Evolutionary conservation across 768 basidiomycete species (phyloP), one percentile per base, ranked within the genome.

Genomic region (Epithele typhae): DNA sequence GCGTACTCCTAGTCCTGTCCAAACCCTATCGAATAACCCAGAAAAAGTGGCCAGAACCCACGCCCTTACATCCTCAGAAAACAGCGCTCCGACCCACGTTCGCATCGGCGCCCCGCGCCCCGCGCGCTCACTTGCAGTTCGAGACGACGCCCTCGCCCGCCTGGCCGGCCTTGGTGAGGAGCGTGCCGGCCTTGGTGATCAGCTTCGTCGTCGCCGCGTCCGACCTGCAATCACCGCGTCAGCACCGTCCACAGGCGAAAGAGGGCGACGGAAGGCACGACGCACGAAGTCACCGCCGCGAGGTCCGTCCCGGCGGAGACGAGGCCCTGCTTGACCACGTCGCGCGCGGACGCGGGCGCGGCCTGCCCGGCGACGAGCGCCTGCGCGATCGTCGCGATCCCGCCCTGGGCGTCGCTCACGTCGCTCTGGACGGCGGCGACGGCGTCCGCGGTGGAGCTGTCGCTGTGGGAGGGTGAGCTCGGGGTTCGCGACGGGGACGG

Each of bases 281-380:
- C 18, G 12, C 18, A 36, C 35, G 35, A 36, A 17, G 7, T 36
- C 9, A 36, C 8, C 8, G 15, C 35, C 35, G 35, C 12, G 18
- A 36, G 35, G 8, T 7, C 18, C 6, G 6, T 17, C 9, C 17
- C 6, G 6, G 35, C 35, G 4, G 40, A 24, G 40, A 19, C n/a
- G 25, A 57, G 45, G 12, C 44, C 47, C 12, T 18, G 25, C 15
- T 32, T 41, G 22, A 57, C 56, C 27, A 49, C 49, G 27, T 39
- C 42, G 43, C 56, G 53, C 15, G 54, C 53, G 3, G 36, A 42
- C 14, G 56, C 56, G 1, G 56, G 50, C 1, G 56, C 56, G 6
- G 40, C 27, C 37, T 57, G 53, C 14, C 49, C 49, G 8, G 49
- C 49, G 21, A 57, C 8, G 39, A 57, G 51, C 14, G 56, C 45